Base-by-base conservation (phyloP, 768 basidiomycete species). In the Sporobolomyces pararoseus region DNA sequence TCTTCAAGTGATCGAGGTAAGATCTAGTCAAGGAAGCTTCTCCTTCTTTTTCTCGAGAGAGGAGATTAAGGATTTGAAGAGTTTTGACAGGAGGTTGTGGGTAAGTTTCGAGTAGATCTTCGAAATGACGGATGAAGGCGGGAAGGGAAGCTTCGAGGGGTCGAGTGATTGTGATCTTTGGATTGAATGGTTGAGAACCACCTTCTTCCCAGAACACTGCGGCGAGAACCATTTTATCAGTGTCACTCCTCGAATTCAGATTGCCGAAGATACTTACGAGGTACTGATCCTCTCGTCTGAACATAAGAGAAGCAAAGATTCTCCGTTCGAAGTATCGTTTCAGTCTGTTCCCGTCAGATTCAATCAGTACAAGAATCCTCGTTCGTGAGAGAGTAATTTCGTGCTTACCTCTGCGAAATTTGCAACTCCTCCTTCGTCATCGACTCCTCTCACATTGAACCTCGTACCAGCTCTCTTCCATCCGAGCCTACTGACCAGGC, bases 141-240 rank as follows among this genome's bases (percentile, higher is more conserved):
- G 94, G 94, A 75, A 98, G 95, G 1, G 94, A 94, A 4, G 93
- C 91, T 47, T 80, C 78, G 75, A 91, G 88, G 1, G 96, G 95
- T 17, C 94, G 87, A 17, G 92, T 94, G 70, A 99, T 91, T 78
- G 97, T 93, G 49, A 99, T 91, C 59, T 71, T 65, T 86, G 86
- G 73, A 91, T 92, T 44, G 77, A 99, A 93, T 0, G 95, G 94
- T 77, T 94, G 91, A 47, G 94, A 79, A 32, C 91, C 93, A 80
- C 95, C 92, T 77, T 99, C 95, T 79, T 98, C 95, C 96, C 96
- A 99, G 79, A 99, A 99, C 67, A 98, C 92, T 93, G 77, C 53
- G 16, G 19, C 57, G n/a, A 25, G 61, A 9, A 46, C 10, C n/a
- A 49, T 17, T n/a, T 39, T 21, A 60, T 42, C 42, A 13, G 55